phyloP scores from a whole-genome alignment of 305 asterid species.

The Coffea humblotiana region DNA sequence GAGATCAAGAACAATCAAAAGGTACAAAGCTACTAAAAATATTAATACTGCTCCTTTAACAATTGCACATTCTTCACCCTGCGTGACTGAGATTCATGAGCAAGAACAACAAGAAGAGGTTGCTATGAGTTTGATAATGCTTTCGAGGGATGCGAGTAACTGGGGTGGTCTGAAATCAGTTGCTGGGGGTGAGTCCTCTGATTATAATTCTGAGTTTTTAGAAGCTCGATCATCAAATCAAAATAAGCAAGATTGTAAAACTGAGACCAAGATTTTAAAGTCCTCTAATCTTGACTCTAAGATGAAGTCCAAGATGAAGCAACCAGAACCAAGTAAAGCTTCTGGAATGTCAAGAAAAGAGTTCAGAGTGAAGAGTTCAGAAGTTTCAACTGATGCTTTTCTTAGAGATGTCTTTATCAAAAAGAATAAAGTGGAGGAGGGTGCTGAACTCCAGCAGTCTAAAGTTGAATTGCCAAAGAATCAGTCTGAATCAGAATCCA shows the following conservation, averaged over 20 bases:
- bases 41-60: conserved; percentile 28
- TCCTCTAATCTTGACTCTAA: conserved; percentile 13
- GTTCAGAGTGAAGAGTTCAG: conserved; percentile 20
- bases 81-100: conserved; percentile 42
- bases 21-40: conserved; percentile 35
- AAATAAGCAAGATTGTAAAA: conserved; percentile 16
- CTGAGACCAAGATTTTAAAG: conserved; percentile 13
- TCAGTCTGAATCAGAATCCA: conserved; percentile 22
- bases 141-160: conserved; percentile 52
- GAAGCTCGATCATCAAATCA: conserved; percentile 22
- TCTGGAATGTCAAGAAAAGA: conserved; percentile 29
- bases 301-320: conserved; percentile 18
- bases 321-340: conserved; percentile 1
- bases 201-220: conserved; percentile 31
- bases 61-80: conserved; percentile 23
- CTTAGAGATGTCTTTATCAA: conserved; percentile 24
- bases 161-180: conserved; percentile 36
- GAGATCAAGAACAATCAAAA: conserved; percentile 59
- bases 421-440: conserved; percentile 17
- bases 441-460: conserved; percentile 18
- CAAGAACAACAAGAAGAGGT: conserved; percentile 71
- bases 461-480: conserved; percentile 33
- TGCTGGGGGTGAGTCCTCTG: conserved; percentile 37
- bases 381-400: conserved; percentile 17
- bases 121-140: conserved; percentile 70